These are phyloP conservation scores for Clathrus columnatus DNA, from an alignment of 768 basidiomycete genomes.

Conservation along the genomic window DNA sequence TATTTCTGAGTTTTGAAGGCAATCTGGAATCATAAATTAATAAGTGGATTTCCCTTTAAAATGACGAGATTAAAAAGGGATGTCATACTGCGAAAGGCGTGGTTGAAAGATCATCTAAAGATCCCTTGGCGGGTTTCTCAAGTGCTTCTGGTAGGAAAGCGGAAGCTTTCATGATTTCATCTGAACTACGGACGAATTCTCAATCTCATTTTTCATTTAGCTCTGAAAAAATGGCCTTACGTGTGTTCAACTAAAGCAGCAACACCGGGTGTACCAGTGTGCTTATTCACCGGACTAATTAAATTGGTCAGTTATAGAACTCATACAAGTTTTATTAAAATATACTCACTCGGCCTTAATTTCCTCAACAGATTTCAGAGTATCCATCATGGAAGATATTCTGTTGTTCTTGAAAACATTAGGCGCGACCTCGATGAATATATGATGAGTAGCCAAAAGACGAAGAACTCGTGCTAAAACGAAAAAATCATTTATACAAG, in stretches of 20 bases:
- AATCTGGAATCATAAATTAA: background rate
- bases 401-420: slow-evolving; percentile 69
- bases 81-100: background rate
- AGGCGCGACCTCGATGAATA: slow-evolving; percentile 58
- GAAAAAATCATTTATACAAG: background rate
- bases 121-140: slow-evolving; percentile 8
- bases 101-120: background rate
- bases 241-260: slow-evolving; percentile 53
- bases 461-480: slow-evolving; percentile 59
- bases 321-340: background rate
- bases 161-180: slow-evolving; percentile 70
- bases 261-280: slow-evolving; percentile 57
- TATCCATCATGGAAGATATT: slow-evolving; percentile 59
- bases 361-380: slow-evolving; percentile 46
- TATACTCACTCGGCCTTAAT: slow-evolving; percentile 38
- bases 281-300: slow-evolving; percentile 49
- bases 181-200: slow-evolving; percentile 38
- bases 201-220: background rate
- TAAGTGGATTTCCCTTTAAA: background rate
- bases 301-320: background rate
- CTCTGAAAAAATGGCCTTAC: slow-evolving; percentile 1
- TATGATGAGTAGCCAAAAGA: slow-evolving; percentile 70
- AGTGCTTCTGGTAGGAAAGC: slow-evolving; percentile 62
- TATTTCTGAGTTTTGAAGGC: background rate
- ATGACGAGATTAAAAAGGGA: background rate